Base-by-base conservation (phyloP, 192 early-diverging fungal genomes). In the Fimicolochytrium jonesii region DNA sequence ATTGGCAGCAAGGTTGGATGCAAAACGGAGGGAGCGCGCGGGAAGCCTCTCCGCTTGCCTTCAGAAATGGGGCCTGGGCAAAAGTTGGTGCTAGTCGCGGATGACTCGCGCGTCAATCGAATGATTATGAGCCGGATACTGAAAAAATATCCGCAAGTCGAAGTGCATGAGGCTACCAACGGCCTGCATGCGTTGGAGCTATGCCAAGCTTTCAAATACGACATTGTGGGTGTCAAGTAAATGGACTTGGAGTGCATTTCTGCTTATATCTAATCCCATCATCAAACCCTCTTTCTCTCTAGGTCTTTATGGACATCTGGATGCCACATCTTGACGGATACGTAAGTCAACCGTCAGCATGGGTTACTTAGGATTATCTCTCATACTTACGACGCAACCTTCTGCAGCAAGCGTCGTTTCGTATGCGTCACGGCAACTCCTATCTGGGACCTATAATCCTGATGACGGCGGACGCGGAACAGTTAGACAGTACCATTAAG, bases 361-460 rank as follows among this genome's bases (percentile, higher is more conserved):
- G n/a, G n/a, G n/a, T n/a, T n/a, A n/a, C n/a, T n/a, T n/a, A n/a
- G n/a, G n/a, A n/a, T n/a, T n/a, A n/a, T n/a, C n/a, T n/a, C n/a
- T n/a, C n/a, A n/a, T n/a, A n/a, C n/a, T n/a, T n/a, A n/a, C n/a
- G n/a, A n/a, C n/a, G n/a, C n/a, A n/a, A n/a, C n/a, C n/a, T n/a
- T n/a, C n/a, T n/a, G n/a, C n/a, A 64, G 51, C 41, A 52, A 22
- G 18, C 20, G 15, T 29, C 51, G 9, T 23, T 7, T 5, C 62
- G 62, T 31, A 4, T 64, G 28, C 62, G 62, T n/a, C 50, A 31
- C 15, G 41, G 41, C n/a, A 52, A 42, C 26, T n/a, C 41, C 15
- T 39, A 20, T n/a, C 51, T n/a, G n/a, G n/a, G n/a, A n/a, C 62
- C 62, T 39, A 64, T 64, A 29, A 32, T 64, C 28, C 22, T 64